Base-by-base conservation (phyloP, 1,284 basidiomycete species). In the Neolentinus lepideus region DNA sequence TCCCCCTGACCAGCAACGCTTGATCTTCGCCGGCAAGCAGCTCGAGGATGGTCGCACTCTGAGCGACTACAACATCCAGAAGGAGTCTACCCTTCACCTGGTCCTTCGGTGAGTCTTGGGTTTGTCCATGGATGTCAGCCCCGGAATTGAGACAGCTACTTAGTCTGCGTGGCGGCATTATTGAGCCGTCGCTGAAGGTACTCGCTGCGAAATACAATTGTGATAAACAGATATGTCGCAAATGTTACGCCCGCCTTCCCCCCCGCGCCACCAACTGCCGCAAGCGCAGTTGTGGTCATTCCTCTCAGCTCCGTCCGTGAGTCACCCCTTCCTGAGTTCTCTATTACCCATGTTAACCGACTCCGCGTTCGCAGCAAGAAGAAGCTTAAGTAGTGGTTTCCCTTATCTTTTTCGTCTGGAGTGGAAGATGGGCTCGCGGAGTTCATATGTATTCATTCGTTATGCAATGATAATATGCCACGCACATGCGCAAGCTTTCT, bases 211-310 rank as follows among this genome's bases (percentile, higher is more conserved):
- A 96, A 76, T 95, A 95, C 84, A 98, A 98, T 77, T 94, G 92
- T 73, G 92, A 94, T 76, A 94, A 95, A 81, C 90, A 94, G 72
- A 97, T 98, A 69, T 99, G 96, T 86, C 94, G 96, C 75, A 98
- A 98, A 78, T 98, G 97, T 83, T 99, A 99, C 77, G 96, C 96
- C 55, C 96, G 97, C 70, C 94, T 98, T 65, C 95, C 96, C 65
- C 95, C 94, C 57, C 94, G 96, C 77, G 96, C 96, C 50, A 98
- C 94, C 80, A 98, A 98, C 86, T 99, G 96, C 87, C 84, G 94
- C 71, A 96, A 97, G 80, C 79, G 89, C 62, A 79, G 81, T 64
- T 95, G 92, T 69, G 94, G 94, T 38, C 94, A 95, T 78, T 94
- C 92, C 58, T 91, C 89, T 60, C 93, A 97, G 73, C 92, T 97